phyloP scores from a whole-genome alignment of 495 filamentous ascomycete genomes.

The Ramalina peruviana region DNA sequence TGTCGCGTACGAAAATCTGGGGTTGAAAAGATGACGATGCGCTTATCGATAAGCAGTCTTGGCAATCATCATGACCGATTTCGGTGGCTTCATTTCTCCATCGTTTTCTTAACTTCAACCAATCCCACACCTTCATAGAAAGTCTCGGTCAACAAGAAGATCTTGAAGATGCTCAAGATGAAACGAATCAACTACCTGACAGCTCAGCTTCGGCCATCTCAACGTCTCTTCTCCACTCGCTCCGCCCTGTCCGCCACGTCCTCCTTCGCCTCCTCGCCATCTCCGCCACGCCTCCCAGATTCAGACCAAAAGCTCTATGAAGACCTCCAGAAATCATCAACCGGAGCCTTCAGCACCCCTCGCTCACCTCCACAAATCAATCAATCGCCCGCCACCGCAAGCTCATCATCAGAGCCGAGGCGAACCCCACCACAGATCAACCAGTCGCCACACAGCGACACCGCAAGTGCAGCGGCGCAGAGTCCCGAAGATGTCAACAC shows the following conservation, averaged over 20 bases:
- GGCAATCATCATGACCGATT: too few species aligned
- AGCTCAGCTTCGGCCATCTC: constrained; percentile 1
- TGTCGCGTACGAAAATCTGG: too few species aligned
- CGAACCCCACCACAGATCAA: constrained; percentile 17
- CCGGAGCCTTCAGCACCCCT: constrained; percentile 60
- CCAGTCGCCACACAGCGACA: constrained; percentile 21
- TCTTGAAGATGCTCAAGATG: too few species aligned
- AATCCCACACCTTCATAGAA: too few species aligned
- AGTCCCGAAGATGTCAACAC: constrained; percentile 4
- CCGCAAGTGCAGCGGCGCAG: constrained; percentile 13
- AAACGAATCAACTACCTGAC: background rate
- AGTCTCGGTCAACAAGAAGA: too few species aligned
- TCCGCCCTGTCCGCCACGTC: constrained; percentile 20
- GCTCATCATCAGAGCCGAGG: constrained; percentile 5
- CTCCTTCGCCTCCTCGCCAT: constrained; percentile 36
- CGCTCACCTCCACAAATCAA: constrained; percentile 27
- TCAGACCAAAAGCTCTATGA: constrained; percentile 91
- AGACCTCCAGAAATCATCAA: constrained; percentile 58
- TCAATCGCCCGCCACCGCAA: constrained; percentile 27
- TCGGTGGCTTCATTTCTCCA: too few species aligned
- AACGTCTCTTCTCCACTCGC: constrained; percentile 18
- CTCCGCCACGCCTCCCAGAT: constrained; percentile 73
- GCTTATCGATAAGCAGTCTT: too few species aligned
- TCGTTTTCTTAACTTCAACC: too few species aligned
- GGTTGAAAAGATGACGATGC: too few species aligned